Conservation (phyloP, 2,329 filamentous ascomycete genomes). For the Alternaria sp. region DNA sequence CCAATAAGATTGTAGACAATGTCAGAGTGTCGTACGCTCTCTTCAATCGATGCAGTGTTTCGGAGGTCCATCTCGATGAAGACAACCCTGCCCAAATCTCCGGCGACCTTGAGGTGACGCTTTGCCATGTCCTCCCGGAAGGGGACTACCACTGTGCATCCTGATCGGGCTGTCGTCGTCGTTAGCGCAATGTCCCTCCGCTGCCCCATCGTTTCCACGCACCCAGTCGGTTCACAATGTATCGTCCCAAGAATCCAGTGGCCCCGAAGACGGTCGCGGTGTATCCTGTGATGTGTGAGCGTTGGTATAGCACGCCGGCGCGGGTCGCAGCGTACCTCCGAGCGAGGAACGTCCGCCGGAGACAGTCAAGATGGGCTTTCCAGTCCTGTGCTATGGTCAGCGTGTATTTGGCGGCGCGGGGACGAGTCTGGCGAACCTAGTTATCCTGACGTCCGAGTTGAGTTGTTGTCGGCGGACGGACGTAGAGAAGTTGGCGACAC, state of each 20-base stretch:
- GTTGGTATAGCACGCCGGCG: constrained; percentile 6
- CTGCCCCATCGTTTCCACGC: constrained; percentile 33
- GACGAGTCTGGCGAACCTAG: constrained; percentile 50
- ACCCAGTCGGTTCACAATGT: constrained; percentile 96
- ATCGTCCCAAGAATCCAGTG: constrained; percentile 92
- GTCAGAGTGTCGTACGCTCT: constrained; percentile 95
- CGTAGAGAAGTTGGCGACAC: constrained; percentile 37
- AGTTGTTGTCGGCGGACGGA: constrained; percentile 37
- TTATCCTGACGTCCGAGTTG: constrained; percentile 86
- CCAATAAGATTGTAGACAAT: constrained; percentile 97
- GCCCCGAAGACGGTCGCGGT: constrained; percentile 98
- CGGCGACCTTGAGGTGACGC: constrained; percentile 93
- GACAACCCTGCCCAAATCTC: constrained; percentile 86
- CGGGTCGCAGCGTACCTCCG: constrained; percentile 67
- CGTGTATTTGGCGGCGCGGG: background rate
- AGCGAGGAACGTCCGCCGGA: constrained; percentile 89
- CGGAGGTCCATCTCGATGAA: constrained; percentile 95
- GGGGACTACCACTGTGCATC: constrained; percentile 92
- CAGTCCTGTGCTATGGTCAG: constrained; percentile 64
- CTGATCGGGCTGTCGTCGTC: constrained; percentile 73
- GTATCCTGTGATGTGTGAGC: constrained; percentile 69
- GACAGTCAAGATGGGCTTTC: constrained; percentile 89
- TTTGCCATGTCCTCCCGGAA: constrained; percentile 98
- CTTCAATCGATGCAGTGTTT: constrained; percentile 95
- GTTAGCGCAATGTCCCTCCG: constrained; percentile 22